phyloP scores from a whole-genome alignment of 2,329 filamentous ascomycete species.

The Aspergillus unguis region DNA sequence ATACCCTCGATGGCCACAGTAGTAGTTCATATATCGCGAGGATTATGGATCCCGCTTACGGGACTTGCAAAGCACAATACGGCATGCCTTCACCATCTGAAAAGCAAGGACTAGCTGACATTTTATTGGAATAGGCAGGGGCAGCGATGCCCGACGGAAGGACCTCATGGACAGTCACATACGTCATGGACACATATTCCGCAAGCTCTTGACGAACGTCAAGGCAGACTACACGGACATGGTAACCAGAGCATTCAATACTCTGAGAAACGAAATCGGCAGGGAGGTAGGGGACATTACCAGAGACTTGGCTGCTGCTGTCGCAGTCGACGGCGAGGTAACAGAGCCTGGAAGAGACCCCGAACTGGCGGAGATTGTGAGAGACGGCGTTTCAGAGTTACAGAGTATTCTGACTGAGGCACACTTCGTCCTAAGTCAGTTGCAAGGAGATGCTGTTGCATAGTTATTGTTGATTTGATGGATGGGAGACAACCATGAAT shows the following conservation, averaged over 20 bases:
- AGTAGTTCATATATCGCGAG: constrained; percentile 6
- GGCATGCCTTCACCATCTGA: not conserved
- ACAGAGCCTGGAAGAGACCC: not conserved
- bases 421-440: not conserved
- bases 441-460: not conserved
- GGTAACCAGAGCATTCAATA: not conserved
- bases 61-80: not conserved
- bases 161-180: constrained; percentile 1
- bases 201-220: not conserved
- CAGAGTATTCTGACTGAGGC: not conserved
- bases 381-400: not conserved
- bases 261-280: not conserved
- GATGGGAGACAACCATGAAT: not conserved
- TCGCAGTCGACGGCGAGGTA: constrained; percentile 4
- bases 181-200: not conserved
- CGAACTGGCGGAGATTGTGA: not conserved
- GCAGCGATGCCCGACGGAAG: constrained; percentile 6
- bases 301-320: not conserved
- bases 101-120: not conserved
- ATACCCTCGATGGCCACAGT: not conserved
- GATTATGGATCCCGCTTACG: constrained; percentile 6
- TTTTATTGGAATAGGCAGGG: not conserved
- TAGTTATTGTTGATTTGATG: not conserved
- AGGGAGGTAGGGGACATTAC: constrained; percentile 2
- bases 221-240: not conserved